phyloP scores from a whole-genome alignment of 768 basidiomycete genomes.

The Cystofilobasidium bisporidii region DNA sequence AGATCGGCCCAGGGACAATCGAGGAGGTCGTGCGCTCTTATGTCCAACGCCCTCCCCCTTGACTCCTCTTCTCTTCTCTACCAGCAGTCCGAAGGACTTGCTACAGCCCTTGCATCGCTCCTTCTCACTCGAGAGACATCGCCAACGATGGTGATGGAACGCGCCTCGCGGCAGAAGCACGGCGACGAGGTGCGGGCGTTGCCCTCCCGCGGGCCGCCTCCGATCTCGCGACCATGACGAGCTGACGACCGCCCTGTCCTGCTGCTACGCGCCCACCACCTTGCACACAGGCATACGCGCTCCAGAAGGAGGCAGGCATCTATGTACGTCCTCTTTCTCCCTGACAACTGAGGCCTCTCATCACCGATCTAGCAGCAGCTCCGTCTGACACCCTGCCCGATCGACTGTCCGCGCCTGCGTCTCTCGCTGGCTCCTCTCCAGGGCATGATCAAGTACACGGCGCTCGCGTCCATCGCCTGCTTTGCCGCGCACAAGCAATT shows the following conservation, averaged over 20 bases:
- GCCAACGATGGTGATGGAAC: slow-evolving; percentile 1
- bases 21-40: too few relatives aligned
- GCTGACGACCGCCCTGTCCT: background rate
- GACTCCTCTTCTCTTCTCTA: background rate
- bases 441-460: slow-evolving; percentile 25
- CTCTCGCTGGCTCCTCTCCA: background rate
- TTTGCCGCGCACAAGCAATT: slow-evolving; percentile 15
- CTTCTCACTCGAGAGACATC: background rate
- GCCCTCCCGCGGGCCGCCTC: background rate
- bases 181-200: background rate
- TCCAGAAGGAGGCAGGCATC: slow-evolving; percentile 15
- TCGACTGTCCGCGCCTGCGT: too few relatives aligned
- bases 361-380: too few relatives aligned
- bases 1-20: too few relatives aligned
- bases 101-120: too few relatives aligned
- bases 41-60: too few relatives aligned
- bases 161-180: slow-evolving; percentile 2
- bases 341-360: background rate
- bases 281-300: slow-evolving; percentile 1
- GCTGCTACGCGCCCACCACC: too few relatives aligned
- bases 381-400: too few relatives aligned
- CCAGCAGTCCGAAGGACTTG: too few relatives aligned
- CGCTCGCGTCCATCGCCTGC: slow-evolving; percentile 8
- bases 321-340: slow-evolving; percentile 1
- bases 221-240: background rate